A percentile compares a stretch with the other conserved stretches of the same genome.
These are phyloP conservation scores for Persicaria maculosa DNA, from an alignment of 148 eudicot species.

Conservation along the genomic window DNA sequence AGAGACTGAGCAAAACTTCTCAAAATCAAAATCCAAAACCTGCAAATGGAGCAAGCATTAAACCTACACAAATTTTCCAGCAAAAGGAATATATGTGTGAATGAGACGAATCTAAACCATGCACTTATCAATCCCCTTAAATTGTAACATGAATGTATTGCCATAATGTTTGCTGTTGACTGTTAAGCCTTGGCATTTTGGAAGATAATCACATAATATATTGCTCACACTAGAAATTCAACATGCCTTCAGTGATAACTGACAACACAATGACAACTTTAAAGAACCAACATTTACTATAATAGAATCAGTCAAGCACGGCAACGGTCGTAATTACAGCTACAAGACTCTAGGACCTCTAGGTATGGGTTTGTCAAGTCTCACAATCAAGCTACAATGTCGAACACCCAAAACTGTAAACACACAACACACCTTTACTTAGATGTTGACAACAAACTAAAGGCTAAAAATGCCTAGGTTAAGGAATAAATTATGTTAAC, in stretches of 20 bases:
- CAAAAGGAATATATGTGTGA: not conserved
- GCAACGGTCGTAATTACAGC: not conserved
- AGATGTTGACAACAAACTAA: not conserved
- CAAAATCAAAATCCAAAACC: slow-evolving; percentile 98
- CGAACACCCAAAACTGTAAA: not conserved
- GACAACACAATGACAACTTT: not conserved
- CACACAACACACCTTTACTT: not conserved
- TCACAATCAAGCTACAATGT: not conserved
- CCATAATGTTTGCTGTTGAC: not conserved
- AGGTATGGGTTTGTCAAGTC: not conserved
- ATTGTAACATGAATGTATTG: not conserved
- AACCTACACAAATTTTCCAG: not conserved
- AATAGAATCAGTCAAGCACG: not conserved
- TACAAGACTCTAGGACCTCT: not conserved
- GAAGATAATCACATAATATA: not conserved
- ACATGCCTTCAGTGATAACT: not conserved
- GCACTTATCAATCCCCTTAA: not conserved
- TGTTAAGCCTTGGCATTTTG: not conserved
- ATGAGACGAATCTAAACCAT: slow-evolving; percentile 1
- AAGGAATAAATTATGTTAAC: not conserved
- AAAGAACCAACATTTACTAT: not conserved
- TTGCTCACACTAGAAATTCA: not conserved
- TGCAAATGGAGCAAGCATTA: slow-evolving; percentile 22
- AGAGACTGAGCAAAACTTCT: slow-evolving; percentile 89
- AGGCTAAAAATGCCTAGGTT: not conserved